Evolutionary conservation across 2,329 filamentous ascomycete genomes (phyloP), one percentile per base, ranked within the genome.

Genomic region (Beauveria rudraprayagi): DNA sequence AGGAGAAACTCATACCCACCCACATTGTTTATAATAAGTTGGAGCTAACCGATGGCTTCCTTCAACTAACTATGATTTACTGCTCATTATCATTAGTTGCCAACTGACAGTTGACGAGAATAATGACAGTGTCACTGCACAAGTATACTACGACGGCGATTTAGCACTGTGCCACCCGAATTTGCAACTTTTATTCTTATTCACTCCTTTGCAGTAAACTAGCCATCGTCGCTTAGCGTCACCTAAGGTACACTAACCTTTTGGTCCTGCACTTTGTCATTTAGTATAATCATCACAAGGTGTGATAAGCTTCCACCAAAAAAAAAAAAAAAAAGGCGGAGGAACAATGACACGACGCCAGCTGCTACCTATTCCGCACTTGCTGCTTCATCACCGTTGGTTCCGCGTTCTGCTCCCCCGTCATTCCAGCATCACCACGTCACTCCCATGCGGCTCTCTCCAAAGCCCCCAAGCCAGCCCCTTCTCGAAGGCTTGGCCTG

Each of bases 1-100:
- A 51, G 51, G 52, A 52, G 56, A 54, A 59, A 56, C 48, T 52
- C 47, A 46, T 26, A 19, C 19, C 48, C 37, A 60, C 51, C 52
- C 59, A 48, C 43, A 37, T 28, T 56, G 59, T 41, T 37, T 37
- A 37, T 37, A 14, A 37, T 16, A 37, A 14, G 34, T 16, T 48
- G 14, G 28, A 47, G 40, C 59, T 53, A 55, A 30, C 48, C 17
- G 34, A 37, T 37, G 7, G 48, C 26, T 50, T 30, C 10, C 5
- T 10, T 24, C 34, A 37, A 17, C 30, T 34, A 30, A n/a, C 6
- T 7, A 30, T 30, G 3, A 1, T 17, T 22, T 10, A 30, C 17
- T 30, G 6, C 9, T 10, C 8, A 30, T 26, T 7, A 48, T 9
- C 3, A 22, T 3, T 34, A 16, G 34, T 14, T 37, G 34, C 34